phyloP scores from a whole-genome alignment of 2,329 filamentous ascomycete species.

The Fusarium sp. region DNA sequence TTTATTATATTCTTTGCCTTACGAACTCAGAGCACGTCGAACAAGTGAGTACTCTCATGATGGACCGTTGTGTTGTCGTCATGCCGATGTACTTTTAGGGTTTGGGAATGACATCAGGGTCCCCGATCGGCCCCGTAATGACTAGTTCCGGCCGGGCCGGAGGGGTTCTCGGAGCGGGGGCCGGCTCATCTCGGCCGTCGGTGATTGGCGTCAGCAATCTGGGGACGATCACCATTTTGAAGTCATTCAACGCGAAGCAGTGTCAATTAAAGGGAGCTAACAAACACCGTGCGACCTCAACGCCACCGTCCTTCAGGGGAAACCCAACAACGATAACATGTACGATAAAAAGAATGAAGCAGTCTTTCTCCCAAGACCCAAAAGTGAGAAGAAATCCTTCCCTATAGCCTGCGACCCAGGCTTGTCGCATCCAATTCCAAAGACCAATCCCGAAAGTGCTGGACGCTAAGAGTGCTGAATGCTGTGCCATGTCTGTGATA shows the following conservation, averaged over 20 bases:
- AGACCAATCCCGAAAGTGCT: constrained; percentile 29
- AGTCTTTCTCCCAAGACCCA: constrained; percentile 22
- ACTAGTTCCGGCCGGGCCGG: constrained; percentile 35
- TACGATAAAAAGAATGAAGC: constrained; percentile 14
- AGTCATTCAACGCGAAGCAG: constrained; percentile 22
- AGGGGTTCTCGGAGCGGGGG: constrained; percentile 9
- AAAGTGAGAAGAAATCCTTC: constrained; percentile 21
- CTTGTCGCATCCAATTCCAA: constrained; percentile 30
- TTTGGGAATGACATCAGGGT: constrained; percentile 19
- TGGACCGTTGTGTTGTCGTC: no score
- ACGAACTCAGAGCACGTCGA: no score
- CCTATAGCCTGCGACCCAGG: constrained; percentile 29
- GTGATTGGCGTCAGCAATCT: constrained; percentile 23
- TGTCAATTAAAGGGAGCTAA: constrained; percentile 43
- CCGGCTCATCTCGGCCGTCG: constrained; percentile 31
- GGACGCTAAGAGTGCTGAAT: constrained; percentile 36
- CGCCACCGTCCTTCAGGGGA: constrained; percentile 32
- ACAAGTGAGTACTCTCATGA: no score
- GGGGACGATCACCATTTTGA: constrained; percentile 11
- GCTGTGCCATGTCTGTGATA: constrained; percentile 43
- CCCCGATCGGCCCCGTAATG: constrained; percentile 23
- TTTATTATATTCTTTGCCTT: no score
- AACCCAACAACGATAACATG: constrained; percentile 18
- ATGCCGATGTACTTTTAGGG: constrained; percentile 3
- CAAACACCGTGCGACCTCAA: constrained; percentile 36